Percentiles rank a stretch among this genome's conserved stretches.
These are phyloP conservation scores for Rhodotorula taiwanensis DNA, from an alignment of 768 basidiomycete genomes.

Conservation along the genomic window DNA sequence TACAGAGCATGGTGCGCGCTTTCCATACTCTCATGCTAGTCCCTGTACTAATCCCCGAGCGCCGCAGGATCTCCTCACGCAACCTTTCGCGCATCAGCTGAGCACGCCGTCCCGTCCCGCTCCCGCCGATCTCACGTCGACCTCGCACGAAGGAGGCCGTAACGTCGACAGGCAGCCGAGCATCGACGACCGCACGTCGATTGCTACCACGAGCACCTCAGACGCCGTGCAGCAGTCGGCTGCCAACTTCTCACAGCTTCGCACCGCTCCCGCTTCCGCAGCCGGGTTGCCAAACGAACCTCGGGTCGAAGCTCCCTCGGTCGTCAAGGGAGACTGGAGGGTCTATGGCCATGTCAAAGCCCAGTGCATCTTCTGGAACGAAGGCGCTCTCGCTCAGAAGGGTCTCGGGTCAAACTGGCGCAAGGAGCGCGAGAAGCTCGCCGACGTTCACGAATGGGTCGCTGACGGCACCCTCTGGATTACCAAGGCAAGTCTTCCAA, in stretches of 20 bases:
- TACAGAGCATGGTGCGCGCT: no score
- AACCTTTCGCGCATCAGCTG: not conserved
- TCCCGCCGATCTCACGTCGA: not conserved
- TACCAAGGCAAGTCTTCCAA: not conserved
- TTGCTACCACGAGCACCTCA: not conserved
- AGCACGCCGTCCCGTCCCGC: not conserved
- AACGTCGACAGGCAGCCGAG: not conserved
- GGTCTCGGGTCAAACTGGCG: not conserved
- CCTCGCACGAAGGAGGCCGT: not conserved
- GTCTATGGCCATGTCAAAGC: slow-evolving; percentile 16
- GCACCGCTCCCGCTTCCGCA: not conserved
- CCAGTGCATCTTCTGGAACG: slow-evolving; percentile 9
- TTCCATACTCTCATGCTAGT: no score
- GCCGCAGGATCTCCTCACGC: slow-evolving; percentile 24
- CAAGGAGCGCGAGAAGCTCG: not conserved
- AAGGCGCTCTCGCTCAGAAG: slow-evolving; percentile 7
- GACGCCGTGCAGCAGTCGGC: not conserved
- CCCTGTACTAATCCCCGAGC: no score
- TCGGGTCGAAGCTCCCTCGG: not conserved
- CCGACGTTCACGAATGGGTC: slow-evolving; percentile 1
- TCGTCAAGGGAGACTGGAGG: slow-evolving; percentile 21
- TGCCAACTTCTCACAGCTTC: not conserved
- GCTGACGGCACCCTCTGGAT: slow-evolving; percentile 16
- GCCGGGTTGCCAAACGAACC: not conserved
- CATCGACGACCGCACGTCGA: not conserved